Base-by-base conservation (phyloP, 179 eudicot species). In the Spergularia azorica region DNA sequence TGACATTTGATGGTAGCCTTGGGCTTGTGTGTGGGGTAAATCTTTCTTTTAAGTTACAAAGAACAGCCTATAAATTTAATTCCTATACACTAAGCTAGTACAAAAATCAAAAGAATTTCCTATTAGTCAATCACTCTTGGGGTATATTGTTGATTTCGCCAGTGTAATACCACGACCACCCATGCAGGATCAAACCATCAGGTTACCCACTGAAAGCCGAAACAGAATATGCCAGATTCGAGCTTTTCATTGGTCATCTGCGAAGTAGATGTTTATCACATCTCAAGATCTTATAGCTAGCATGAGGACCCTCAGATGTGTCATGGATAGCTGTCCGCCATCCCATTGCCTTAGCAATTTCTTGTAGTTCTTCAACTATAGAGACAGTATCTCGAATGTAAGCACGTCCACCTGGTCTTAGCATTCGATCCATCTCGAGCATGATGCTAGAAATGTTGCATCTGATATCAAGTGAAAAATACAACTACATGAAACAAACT, bases 391-490 rank as follows among this genome's bases (percentile, higher is more conserved):
- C 99, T 56, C 97, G 98, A 36, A 96, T 94, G 76, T 88, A 94
- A 50, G 79, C 97, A 39, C 77, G 97, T 38, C 99, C 99, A 55
- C 98, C 97, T 18, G 99, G 99, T 79, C 99, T 91, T 55, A 96
- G 84, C 8, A 96, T 90, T 72, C 99, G 85, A 70, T 96, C 98
- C 97, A 96, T 92, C 86, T 96, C 99, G 66, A 96, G 91, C 98
- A 96, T 96, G 79, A 96, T 94, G 85, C 84, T 93, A 4, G 97
- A 87, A 55, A 92, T 71, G 67, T 88, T 94, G 89, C 99, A 96
- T 80, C 99, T 96, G 92, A 71, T 8, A 76, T 20, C 7, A 75
- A 41, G 55, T 63, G 15, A 21, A 52, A 61, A 46, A 48, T 26
- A 67, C 38, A 58, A 21, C 32, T 57, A 58, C 4, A 26, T 63